These are phyloP conservation scores for Persicaria maculosa DNA, from an alignment of 148 eudicot genomes.

Conservation along the genomic window DNA sequence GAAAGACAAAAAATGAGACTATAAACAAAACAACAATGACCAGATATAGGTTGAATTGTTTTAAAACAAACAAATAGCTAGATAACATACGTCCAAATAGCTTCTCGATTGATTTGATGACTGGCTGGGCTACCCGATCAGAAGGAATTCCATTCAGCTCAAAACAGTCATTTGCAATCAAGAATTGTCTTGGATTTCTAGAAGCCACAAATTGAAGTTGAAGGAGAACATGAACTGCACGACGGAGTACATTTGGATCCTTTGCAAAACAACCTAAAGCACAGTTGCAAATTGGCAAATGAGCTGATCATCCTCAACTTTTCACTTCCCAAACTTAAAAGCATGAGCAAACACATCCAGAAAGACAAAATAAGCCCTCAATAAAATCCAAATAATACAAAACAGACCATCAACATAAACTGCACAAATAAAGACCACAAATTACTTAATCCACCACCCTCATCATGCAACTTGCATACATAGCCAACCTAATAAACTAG, in stretches of 20 bases:
- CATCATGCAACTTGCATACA: not conserved
- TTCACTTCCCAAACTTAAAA: not conserved
- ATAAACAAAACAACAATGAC: not conserved
- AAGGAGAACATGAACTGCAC: conserved; percentile 67
- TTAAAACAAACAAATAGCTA: not conserved
- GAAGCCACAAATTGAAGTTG: conserved; percentile 64
- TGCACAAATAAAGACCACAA: not conserved
- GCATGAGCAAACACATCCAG: not conserved
- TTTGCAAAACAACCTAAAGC: conserved; percentile 80
- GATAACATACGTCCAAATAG: conserved; percentile 70
- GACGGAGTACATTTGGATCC: conserved; percentile 71
- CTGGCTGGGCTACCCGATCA: conserved; percentile 45
- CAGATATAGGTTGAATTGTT: not conserved
- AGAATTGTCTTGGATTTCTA: conserved; percentile 64
- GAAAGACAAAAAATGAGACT: not conserved
- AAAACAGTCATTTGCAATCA: conserved; percentile 90
- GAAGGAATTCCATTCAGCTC: conserved; percentile 44
- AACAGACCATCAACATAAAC: not conserved
- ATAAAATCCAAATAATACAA: not conserved
- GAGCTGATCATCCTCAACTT: not conserved
- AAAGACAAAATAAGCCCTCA: not conserved
- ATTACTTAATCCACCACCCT: not conserved
- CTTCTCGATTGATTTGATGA: conserved; percentile 64
- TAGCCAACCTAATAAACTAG: not conserved
- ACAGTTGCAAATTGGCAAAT: conserved; percentile 1